phyloP scores from a whole-genome alignment of 1,139 yeast genomes.

The Nakaseomyces bracarensis region DNA sequence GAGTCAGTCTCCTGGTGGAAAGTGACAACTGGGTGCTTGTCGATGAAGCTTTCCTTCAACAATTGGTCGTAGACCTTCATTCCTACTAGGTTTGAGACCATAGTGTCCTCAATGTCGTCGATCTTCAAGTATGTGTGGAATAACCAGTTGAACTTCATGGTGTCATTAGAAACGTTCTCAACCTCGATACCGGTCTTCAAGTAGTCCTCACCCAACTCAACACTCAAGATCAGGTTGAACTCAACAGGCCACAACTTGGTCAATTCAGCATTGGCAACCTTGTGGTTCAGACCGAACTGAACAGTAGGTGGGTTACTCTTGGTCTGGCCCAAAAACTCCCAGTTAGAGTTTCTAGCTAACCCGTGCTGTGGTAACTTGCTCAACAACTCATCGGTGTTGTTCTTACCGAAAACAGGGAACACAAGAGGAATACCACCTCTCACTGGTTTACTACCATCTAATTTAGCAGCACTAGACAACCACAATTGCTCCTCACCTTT shows the following conservation, averaged over 20 bases:
- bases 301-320: slow-evolving; percentile 54
- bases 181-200: slow-evolving; percentile 68
- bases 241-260: slow-evolving; percentile 57
- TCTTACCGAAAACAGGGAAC: slow-evolving; percentile 90
- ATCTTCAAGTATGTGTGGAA: slow-evolving; percentile 86
- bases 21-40: slow-evolving; percentile 63
- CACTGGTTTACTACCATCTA: slow-evolving; percentile 88
- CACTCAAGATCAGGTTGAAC: slow-evolving; percentile 67
- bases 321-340: slow-evolving; percentile 91
- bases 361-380: slow-evolving; percentile 84
- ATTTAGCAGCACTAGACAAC: slow-evolving; percentile 63
- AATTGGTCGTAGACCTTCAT: slow-evolving; percentile 68
- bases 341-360: slow-evolving; percentile 76
- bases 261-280: slow-evolving; percentile 51
- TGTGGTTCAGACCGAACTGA: slow-evolving; percentile 87
- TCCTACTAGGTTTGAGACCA: slow-evolving; percentile 71
- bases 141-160: slow-evolving; percentile 84
- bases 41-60: slow-evolving; percentile 51
- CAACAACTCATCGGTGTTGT: slow-evolving; percentile 34
- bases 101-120: slow-evolving; percentile 66
- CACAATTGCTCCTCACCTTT: slow-evolving; percentile 66
- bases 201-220: slow-evolving; percentile 45
- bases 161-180: slow-evolving; percentile 50
- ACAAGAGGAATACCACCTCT: slow-evolving; percentile 96
- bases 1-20: slow-evolving; percentile 79